These are phyloP conservation scores for Avena atlantica DNA, from an alignment of 176 grass and related monocot species.

Conservation along the genomic window DNA sequence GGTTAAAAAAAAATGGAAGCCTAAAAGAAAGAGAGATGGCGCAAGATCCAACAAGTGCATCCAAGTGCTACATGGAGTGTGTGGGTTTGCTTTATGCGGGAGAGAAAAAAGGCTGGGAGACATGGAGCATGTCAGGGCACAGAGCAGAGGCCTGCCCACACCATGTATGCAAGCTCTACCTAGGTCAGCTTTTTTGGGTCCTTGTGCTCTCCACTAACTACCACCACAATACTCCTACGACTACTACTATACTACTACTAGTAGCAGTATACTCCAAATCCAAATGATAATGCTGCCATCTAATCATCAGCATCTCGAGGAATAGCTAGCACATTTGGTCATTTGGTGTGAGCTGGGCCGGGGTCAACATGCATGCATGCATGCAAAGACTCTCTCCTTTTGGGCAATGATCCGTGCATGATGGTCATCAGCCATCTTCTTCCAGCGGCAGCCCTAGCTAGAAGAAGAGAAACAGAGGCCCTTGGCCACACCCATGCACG, in stretches of 20 bases:
- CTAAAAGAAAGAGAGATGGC: conserved; percentile 11
- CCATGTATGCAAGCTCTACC: conserved; percentile 44
- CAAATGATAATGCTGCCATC: not conserved
- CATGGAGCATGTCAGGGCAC: conserved; percentile 60
- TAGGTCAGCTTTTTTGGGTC: conserved; percentile 37
- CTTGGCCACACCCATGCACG: conserved; percentile 28
- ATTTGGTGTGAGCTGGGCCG: not conserved
- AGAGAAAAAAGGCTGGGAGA: conserved; percentile 54
- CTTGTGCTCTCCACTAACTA: conserved; percentile 52
- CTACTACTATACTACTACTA: not conserved
- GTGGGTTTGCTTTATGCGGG: conserved; percentile 58
- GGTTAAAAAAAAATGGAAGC: conserved; percentile 31
- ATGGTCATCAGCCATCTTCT: conserved; percentile 56
- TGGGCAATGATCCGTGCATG: conserved; percentile 72
- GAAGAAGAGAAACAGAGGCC: conserved; percentile 2
- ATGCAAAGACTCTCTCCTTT: conserved; percentile 50
- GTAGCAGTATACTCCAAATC: not conserved
- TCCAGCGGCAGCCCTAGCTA: not conserved
- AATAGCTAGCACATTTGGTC: not conserved
- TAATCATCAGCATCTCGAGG: conserved; percentile 11
- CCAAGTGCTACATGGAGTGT: conserved; percentile 49
- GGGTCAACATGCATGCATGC: not conserved
- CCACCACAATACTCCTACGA: not conserved
- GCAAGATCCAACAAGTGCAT: conserved; percentile 68
- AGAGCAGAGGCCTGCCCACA: conserved; percentile 44